Evolutionary conservation across 2,329 filamentous ascomycete genomes (phyloP).

Genomic region (Cercospora beticola): DNA sequence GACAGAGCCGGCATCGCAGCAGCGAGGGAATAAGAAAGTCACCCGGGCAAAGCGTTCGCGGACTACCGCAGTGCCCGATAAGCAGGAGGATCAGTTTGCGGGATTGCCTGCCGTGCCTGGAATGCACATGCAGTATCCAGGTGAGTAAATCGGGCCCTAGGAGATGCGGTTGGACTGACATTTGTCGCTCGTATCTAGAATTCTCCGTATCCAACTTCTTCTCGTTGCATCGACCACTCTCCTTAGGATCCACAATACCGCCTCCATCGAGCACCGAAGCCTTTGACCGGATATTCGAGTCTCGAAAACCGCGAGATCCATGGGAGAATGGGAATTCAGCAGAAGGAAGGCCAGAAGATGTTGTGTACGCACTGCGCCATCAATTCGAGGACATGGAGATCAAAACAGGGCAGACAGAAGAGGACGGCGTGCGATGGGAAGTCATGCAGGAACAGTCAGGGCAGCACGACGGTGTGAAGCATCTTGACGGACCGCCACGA

Average conservation of each 20-base stretch:
- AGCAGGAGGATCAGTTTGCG: conserved; percentile 45
- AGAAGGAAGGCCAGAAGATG: conserved; percentile 42
- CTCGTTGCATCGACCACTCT: conserved; percentile 91
- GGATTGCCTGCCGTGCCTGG: conserved; percentile 72
- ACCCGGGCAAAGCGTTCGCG: conserved; percentile 21
- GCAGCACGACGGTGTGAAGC: conserved; percentile 36
- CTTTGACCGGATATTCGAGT: conserved; percentile 81
- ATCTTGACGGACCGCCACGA: conserved; percentile 33
- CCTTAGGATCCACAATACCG: conserved; percentile 78
- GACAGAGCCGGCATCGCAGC: conserved; percentile 21
- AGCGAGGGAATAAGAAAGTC: conserved; percentile 23
- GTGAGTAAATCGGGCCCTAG: background rate
- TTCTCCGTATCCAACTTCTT: conserved; percentile 90
- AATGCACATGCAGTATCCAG: conserved; percentile 51
- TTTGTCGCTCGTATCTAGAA: conserved; percentile 54
- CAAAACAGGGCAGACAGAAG: conserved; percentile 30
- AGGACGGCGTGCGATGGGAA: conserved; percentile 42
- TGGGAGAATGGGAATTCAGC: conserved; percentile 47
- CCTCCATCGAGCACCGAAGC: conserved; percentile 67
- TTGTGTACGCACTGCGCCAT: conserved; percentile 49
- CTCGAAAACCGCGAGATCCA: conserved; percentile 47
- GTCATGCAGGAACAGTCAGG: conserved; percentile 38
- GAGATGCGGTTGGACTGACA: background rate
- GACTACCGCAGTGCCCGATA: conserved; percentile 19
- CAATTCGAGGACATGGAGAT: conserved; percentile 42